A percentile compares a stretch with the other conserved stretches of the same genome.
These are phyloP conservation scores for Podaxis sp. DNA, from an alignment of 768 basidiomycete genomes.

Conservation along the genomic window DNA sequence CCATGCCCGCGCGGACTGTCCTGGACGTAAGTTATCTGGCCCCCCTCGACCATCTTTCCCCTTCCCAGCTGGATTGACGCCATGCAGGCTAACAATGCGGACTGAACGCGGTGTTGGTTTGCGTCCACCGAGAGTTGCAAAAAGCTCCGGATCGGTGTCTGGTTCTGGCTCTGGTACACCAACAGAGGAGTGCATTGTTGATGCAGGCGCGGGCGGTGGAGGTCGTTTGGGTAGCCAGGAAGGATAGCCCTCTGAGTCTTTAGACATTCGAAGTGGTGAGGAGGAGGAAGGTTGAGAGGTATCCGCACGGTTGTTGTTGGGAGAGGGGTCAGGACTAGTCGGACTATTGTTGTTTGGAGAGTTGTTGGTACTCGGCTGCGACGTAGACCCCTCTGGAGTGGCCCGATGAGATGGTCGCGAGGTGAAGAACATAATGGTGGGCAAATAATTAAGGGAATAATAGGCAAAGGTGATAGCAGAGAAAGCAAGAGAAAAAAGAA, in stretches of 20 bases:
- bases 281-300: conserved; percentile 26
- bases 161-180: conserved; percentile 28
- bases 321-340: conserved; percentile 16
- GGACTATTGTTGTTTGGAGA: conserved; percentile 21
- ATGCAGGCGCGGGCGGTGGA: conserved; percentile 69
- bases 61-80: conserved; percentile 29
- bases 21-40: conserved; percentile 26
- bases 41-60: conserved; percentile 20
- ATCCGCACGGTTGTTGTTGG: conserved; percentile 15
- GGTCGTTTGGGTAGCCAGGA: conserved; percentile 82
- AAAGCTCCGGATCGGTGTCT: conserved; percentile 11
- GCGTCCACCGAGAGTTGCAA: conserved; percentile 48
- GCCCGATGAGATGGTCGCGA: conserved; percentile 36
- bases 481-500: neutral
- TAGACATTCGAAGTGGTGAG: conserved; percentile 24
- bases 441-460: conserved; percentile 1
- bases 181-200: conserved; percentile 59
- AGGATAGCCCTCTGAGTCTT: conserved; percentile 68
- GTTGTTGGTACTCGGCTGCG: conserved; percentile 17
- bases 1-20: conserved; percentile 43
- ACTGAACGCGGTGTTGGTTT: conserved; percentile 79
- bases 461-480: neutral
- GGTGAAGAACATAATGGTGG: conserved; percentile 21
- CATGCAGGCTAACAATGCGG: conserved; percentile 70
- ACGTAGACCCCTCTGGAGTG: conserved; percentile 20